Base-by-base conservation (phyloP, 768 basidiomycete species). In the Amanita polypyramis region DNA sequence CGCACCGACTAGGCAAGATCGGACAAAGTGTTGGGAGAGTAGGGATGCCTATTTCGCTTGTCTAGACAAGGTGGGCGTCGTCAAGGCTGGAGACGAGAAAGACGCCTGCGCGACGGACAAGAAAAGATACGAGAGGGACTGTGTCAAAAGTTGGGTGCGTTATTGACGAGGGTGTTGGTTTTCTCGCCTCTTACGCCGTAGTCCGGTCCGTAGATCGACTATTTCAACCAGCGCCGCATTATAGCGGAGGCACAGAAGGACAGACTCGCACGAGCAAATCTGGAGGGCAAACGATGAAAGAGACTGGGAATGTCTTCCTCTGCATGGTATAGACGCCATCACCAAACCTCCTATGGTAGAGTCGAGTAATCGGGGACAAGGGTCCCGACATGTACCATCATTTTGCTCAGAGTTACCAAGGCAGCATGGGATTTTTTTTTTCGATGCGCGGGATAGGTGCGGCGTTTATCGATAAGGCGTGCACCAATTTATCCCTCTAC, bases 101-200 rank as follows among this genome's bases (percentile, higher is more conserved):
- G 66, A 56, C 32, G 69, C 70, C 8, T 97, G 93, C 58, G 57
- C 68, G 3, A 56, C 62, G 10, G 73, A 86, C 61, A 76, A 74
- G 52, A 66, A 63, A 30, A 56, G 45, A 3, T 97, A 94, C 63
- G 77, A 86, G 46, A 64, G 66, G 50, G 79, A 73, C 55, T 95
- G 92, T 60, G 89, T 88, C 2, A 82, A 79, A 64, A 93, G 91
- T 64, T 95, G 91, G 91, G 92, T 91, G 62, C 49, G 82, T 73
- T 25, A 7, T 33, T 12, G 47, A 14, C 37, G 17, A 38, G 15
- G 36, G 10, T 20, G 20, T 12, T 49, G 12, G 37, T 49, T 48
- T 17, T 35, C 20, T 45, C 21, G 12, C 15, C 11, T 51, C 35
- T 33, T 29, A 2, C 11, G 23, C 45, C 23, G 20, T 30, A 25